A percentile compares a stretch with the other conserved stretches of the same genome.
phyloP scores from a whole-genome alignment of 108 stramenopile species.

The Conticribra guillardii region DNA sequence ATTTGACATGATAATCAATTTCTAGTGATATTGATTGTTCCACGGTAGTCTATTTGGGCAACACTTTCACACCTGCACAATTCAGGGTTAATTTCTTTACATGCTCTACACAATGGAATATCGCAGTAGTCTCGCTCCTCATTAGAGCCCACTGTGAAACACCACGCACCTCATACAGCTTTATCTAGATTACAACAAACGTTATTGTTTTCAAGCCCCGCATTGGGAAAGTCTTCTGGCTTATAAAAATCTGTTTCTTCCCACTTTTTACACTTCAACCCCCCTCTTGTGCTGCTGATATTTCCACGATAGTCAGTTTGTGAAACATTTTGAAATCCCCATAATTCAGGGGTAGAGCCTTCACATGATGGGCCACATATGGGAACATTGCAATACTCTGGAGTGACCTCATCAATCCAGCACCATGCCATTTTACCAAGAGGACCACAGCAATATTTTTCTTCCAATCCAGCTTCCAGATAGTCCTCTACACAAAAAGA shows the following conservation, averaged over 20 bases:
- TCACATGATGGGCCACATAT: not conserved
- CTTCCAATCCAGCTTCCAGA: not conserved
- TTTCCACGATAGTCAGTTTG: constrained; percentile 11
- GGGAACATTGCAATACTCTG: not conserved
- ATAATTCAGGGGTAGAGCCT: not conserved
- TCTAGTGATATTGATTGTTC: constrained; percentile 10
- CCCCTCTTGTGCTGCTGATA: not conserved
- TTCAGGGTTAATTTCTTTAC: not conserved
- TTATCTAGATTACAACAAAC: not conserved
- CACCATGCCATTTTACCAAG: not conserved
- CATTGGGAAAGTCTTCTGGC: not conserved
- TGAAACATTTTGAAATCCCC: not conserved
- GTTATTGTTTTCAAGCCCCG: not conserved
- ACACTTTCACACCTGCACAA: constrained; percentile 10
- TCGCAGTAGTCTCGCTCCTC: no score
- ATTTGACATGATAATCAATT: not conserved
- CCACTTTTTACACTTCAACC: not conserved
- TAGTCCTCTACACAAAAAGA: not conserved
- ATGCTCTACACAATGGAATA: not conserved
- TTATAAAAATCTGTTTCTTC: not conserved
- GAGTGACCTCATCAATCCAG: not conserved
- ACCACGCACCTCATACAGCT: not conserved
- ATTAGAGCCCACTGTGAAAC: not conserved
- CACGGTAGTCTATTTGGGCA: not conserved
- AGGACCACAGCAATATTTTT: not conserved